Evolutionary conservation across 2,329 filamentous ascomycete species (phyloP).

Genomic region (Elsinoe batatas): DNA sequence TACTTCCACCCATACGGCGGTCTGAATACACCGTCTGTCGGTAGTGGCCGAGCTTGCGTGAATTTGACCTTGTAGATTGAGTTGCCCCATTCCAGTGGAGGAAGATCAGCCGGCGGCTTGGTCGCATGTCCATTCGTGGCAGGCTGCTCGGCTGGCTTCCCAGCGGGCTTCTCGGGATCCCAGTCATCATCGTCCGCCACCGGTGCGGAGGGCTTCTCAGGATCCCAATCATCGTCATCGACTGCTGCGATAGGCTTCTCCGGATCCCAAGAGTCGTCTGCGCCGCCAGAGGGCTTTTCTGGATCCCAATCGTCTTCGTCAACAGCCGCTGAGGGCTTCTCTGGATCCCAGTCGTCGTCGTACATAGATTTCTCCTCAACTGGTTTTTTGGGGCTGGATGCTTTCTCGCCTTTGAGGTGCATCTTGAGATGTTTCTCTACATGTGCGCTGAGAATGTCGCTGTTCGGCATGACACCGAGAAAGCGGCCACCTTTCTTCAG

Average conservation of each 20-base stretch:
- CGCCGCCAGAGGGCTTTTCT: conserved; percentile 22
- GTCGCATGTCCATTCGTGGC: conserved; percentile 15
- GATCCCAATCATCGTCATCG: conserved; percentile 27
- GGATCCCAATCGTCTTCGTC: conserved; percentile 28
- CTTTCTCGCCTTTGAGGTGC: conserved; percentile 22
- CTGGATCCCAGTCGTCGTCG: conserved; percentile 27
- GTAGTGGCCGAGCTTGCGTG: conserved; percentile 51
- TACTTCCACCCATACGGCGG: conserved; percentile 98
- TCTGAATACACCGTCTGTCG: conserved; percentile 79
- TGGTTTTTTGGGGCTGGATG: conserved; percentile 31
- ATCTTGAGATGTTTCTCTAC: conserved; percentile 66
- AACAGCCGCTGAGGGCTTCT: conserved; percentile 32
- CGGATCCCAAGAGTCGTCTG: conserved; percentile 35
- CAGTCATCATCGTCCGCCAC: conserved; percentile 27
- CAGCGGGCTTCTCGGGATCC: conserved; percentile 35
- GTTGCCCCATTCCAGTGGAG: conserved; percentile 74
- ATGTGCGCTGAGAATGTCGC: conserved; percentile 70
- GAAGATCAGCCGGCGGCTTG: conserved; percentile 19
- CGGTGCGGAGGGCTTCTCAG: conserved; percentile 33
- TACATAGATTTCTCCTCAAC: conserved; percentile 18
- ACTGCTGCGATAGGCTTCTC: conserved; percentile 30
- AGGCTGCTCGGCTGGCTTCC: conserved; percentile 36
- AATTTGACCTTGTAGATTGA: conserved; percentile 86
- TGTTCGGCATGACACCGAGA: conserved; percentile 94
- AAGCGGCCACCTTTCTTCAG: conserved; percentile 92